Evolutionary conservation across 1,139 yeast species (phyloP).

Genomic region (Pichia cactophila): DNA sequence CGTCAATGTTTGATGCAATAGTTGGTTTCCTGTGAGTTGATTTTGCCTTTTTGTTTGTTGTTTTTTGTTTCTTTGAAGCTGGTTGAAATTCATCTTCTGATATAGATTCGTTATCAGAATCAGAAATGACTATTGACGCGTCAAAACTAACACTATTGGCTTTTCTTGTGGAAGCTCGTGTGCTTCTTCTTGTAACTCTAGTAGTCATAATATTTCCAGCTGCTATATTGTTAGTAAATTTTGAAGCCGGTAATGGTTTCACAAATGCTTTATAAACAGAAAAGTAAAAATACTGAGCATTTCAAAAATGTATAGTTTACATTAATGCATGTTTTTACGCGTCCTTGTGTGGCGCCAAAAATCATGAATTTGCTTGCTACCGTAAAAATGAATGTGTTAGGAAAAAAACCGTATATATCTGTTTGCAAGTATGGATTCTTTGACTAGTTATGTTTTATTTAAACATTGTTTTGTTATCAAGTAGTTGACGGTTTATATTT

Average conservation of each 20-base stretch:
- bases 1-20: slow-evolving; percentile 23
- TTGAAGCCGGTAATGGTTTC: too few relatives aligned
- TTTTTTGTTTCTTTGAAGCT: not conserved
- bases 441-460: too few relatives aligned
- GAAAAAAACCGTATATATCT: too few relatives aligned
- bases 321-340: not conserved
- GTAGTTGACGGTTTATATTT: too few relatives aligned
- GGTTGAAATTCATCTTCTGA: not conserved
- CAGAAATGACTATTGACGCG: slow-evolving; percentile 6
- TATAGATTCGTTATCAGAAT: not conserved
- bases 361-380: too few relatives aligned
- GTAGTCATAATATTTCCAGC: not conserved
- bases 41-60: not conserved
- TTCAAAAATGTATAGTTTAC: not conserved
- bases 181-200: not conserved
- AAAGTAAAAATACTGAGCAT: not conserved
- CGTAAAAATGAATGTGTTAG: too few relatives aligned
- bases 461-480: too few relatives aligned
- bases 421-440: too few relatives aligned
- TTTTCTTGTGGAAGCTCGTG: slow-evolving; percentile 2
- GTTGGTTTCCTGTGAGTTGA: not conserved
- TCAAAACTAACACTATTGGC: slow-evolving; percentile 3
- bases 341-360: not conserved
- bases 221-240: too few relatives aligned
- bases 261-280: too few relatives aligned